These are phyloP conservation scores for Aspergillus sp. DNA, from an alignment of 2,329 filamentous ascomycete genomes.

Conservation along the genomic window DNA sequence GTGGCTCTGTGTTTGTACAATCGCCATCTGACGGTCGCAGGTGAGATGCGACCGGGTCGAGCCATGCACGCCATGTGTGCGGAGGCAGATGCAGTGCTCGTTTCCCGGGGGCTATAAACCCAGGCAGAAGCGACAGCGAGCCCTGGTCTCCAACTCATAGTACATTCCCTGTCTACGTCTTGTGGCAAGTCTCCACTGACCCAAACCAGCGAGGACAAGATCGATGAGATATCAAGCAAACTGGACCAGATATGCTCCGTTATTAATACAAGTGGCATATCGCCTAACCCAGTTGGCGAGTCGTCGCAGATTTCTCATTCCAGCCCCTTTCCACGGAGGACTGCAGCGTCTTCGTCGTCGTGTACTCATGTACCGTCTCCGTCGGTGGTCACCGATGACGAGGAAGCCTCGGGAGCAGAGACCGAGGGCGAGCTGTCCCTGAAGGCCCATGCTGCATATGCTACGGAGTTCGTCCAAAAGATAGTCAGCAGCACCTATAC, in stretches of 20 bases:
- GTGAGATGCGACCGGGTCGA: constrained; percentile 6
- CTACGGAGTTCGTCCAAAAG: constrained; percentile 2
- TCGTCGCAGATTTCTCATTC: too few relatives aligned
- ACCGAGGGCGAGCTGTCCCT: constrained; percentile 5
- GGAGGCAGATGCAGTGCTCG: constrained; percentile 4
- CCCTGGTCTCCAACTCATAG: constrained; percentile 8
- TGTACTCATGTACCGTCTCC: not conserved
- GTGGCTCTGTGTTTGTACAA: too few relatives aligned
- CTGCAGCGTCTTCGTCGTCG: not conserved
- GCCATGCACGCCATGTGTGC: constrained; percentile 6
- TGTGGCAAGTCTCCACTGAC: too few relatives aligned
- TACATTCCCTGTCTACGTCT: too few relatives aligned
- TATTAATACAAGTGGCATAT: too few relatives aligned
- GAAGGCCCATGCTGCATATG: constrained; percentile 4
- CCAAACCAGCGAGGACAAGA: constrained; percentile 2
- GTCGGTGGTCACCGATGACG: too few relatives aligned
- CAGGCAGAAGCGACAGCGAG: constrained; percentile 6
- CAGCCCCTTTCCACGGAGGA: not conserved
- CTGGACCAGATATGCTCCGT: constrained; percentile 7
- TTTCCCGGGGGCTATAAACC: constrained; percentile 2
- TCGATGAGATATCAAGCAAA: constrained; percentile 7
- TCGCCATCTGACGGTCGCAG: too few relatives aligned
- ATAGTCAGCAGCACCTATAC: constrained; percentile 3
- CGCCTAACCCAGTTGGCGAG: too few relatives aligned
- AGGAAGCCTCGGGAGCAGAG: not conserved